Percentiles rank a stretch among this genome's conserved stretches.
Evolutionary conservation across 73 alveolate species (phyloP).

Genomic region (Paraurostyla sp.): DNA sequence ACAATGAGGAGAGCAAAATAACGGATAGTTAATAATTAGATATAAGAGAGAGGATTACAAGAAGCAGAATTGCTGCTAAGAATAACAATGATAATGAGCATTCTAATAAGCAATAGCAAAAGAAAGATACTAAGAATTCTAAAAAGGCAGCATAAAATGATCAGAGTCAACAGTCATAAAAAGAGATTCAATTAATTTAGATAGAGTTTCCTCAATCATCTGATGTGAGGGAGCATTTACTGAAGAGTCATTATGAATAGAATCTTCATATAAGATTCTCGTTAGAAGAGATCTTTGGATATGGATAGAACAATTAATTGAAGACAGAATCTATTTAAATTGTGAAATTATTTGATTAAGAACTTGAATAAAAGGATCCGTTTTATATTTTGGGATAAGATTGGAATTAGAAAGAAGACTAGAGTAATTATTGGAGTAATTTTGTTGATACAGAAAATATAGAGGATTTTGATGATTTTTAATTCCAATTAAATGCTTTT

Average conservation of each 20-base stretch:
- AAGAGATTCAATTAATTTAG: neutral
- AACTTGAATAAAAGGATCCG: slow-evolving; percentile 33
- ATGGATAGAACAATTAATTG: neutral
- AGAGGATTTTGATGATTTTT: slow-evolving; percentile 40
- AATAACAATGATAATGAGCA: no score
- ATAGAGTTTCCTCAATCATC: slow-evolving; percentile 4
- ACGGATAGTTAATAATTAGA: no score
- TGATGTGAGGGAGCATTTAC: slow-evolving; percentile 35
- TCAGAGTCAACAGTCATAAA: neutral
- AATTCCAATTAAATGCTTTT: neutral
- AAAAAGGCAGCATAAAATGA: neutral
- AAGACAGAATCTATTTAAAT: slow-evolving; percentile 14
- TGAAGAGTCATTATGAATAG: slow-evolving; percentile 5
- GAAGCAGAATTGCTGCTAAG: no score
- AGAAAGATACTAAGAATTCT: neutral
- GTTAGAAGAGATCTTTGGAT: neutral
- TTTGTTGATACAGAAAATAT: slow-evolving; percentile 44
- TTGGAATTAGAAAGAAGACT: slow-evolving; percentile 14
- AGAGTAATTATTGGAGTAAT: slow-evolving; percentile 37
- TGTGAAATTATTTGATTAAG: slow-evolving; percentile 12
- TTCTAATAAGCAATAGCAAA: neutral
- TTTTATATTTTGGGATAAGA: slow-evolving; percentile 32
- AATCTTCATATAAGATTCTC: slow-evolving; percentile 13
- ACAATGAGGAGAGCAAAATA: neutral
- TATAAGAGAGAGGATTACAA: no score